Evolutionary conservation across 2,329 filamentous ascomycete species (phyloP), one percentile per base, ranked within the genome.

Genomic region (Phyllosticta citribraziliensis): DNA sequence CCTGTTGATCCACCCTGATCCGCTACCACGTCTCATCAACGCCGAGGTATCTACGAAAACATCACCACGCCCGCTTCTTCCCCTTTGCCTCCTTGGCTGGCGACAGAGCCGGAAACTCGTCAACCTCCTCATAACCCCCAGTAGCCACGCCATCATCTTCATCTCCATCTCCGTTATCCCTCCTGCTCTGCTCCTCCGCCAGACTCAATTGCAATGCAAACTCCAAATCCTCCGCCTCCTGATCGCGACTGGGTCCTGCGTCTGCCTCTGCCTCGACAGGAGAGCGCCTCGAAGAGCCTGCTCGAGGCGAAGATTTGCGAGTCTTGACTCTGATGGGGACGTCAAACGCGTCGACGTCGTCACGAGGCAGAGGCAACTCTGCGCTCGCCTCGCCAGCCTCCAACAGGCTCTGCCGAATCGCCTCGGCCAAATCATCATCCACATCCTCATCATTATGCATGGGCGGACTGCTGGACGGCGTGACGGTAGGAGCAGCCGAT

Each of bases 121-220:
- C 61, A 6, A 11, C 20, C 55, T 55, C 60, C 17, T 17, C 27
- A n/a, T 47, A 51, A 10, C 22, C 35, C 2, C n/a, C 52, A 9
- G 47, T 10, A 14, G 9, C 35, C 6, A 51, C 52, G 12, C 56
- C 35, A 19, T 33, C 35, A 19, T 33, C 55, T 2, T 58, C 33
- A 17, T 62, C 60, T 3, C 54, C 30, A 24, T 57, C 54, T 25
- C 24, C 54, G 17, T 51, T 19, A 40, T 73, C 73, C 56, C 71
- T 71, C 53, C 75, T 72, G 67, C 80, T 82, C 68, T 81, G 75
- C 65, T 84, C 79, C 66, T 86, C 84, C 0, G 79, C 83, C 56
- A 86, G 74, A 69, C 84, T 87, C 25, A 87, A 69, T 69, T 84
- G 83, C 64, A 86, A 72, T 0, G 84, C 84, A 68, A 84, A 83